phyloP scores from a whole-genome alignment of 2,329 filamentous ascomycete species.

The Juglanconis juglandina region DNA sequence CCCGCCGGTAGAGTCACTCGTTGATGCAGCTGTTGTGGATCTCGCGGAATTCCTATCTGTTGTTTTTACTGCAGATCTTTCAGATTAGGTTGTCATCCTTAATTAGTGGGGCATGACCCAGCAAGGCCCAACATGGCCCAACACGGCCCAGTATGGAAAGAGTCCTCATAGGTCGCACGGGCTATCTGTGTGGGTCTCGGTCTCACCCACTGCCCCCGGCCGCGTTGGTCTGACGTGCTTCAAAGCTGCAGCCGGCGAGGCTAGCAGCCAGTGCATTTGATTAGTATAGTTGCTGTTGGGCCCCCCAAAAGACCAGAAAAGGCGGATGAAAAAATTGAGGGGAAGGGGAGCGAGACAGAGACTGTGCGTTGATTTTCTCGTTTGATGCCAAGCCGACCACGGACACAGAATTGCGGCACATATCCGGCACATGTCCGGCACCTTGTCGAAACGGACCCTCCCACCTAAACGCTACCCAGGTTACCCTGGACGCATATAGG shows the following conservation, averaged over 20 bases:
- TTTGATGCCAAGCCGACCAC: background rate
- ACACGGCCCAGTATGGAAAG: background rate
- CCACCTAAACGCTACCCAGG: background rate
- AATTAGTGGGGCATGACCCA: background rate
- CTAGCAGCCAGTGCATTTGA: background rate
- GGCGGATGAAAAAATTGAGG: background rate
- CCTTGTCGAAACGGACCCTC: background rate
- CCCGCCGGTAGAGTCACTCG: no score
- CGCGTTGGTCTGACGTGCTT: background rate
- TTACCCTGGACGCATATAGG: no score
- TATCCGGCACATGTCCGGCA: background rate
- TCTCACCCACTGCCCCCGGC: no score
- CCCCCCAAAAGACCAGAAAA: background rate
- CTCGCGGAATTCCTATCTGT: background rate
- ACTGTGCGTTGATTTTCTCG: background rate
- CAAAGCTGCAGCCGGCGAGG: background rate
- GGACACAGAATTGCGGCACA: background rate
- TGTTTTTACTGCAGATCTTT: background rate
- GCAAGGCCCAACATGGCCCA: background rate
- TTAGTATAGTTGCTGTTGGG: background rate
- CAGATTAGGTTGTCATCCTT: background rate
- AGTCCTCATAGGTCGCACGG: background rate
- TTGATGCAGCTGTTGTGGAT: background rate
- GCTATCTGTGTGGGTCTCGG: background rate
- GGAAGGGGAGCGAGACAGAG: background rate